Conservation (phyloP, 2,329 filamentous ascomycete species). For the Fusarium pseudocircinatum region DNA sequence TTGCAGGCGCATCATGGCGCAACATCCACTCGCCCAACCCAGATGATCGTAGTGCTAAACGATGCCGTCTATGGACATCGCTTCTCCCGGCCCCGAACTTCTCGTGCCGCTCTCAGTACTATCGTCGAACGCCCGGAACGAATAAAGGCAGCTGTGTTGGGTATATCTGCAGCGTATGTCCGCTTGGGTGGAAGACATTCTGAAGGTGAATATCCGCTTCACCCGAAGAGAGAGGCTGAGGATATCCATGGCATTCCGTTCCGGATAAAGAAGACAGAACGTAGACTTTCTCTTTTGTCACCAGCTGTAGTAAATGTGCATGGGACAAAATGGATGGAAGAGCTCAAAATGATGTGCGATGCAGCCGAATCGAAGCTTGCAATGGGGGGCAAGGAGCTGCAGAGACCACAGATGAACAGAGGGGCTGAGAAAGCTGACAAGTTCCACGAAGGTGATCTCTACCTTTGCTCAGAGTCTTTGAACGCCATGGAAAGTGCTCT, state of each 20-base stretch:
- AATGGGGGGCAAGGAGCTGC: slow-evolving; percentile 79
- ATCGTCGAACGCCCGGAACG: slow-evolving; percentile 96
- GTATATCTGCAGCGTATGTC: slow-evolving; percentile 88
- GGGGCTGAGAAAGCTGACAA: slow-evolving; percentile 60
- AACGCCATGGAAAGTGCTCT: slow-evolving; percentile 90
- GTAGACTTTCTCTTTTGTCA: slow-evolving; percentile 76
- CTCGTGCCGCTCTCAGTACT: slow-evolving; percentile 73
- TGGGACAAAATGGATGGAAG: slow-evolving; percentile 91
- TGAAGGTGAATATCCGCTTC: slow-evolving; percentile 73
- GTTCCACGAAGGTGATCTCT: slow-evolving; percentile 90
- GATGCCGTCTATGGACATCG: slow-evolving; percentile 96
- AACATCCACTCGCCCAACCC: slow-evolving; percentile 53
- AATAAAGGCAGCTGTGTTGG: slow-evolving; percentile 83
- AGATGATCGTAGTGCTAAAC: slow-evolving; percentile 86
- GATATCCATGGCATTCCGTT: slow-evolving; percentile 75
- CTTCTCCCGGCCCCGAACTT: slow-evolving; percentile 83
- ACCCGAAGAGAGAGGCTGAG: slow-evolving; percentile 67
- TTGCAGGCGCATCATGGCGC: slow-evolving; percentile 68
- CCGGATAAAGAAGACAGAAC: slow-evolving; percentile 81
- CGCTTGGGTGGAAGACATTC: slow-evolving; percentile 84
- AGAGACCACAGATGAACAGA: slow-evolving; percentile 71
- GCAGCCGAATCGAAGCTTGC: slow-evolving; percentile 81
- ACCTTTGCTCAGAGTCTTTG: slow-evolving; percentile 86
- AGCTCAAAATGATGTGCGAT: slow-evolving; percentile 86
- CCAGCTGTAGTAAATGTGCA: slow-evolving; percentile 90